These are phyloP conservation scores for Pseudofabraea citricarpa DNA, from an alignment of 2,329 filamentous ascomycete species.

Conservation along the genomic window DNA sequence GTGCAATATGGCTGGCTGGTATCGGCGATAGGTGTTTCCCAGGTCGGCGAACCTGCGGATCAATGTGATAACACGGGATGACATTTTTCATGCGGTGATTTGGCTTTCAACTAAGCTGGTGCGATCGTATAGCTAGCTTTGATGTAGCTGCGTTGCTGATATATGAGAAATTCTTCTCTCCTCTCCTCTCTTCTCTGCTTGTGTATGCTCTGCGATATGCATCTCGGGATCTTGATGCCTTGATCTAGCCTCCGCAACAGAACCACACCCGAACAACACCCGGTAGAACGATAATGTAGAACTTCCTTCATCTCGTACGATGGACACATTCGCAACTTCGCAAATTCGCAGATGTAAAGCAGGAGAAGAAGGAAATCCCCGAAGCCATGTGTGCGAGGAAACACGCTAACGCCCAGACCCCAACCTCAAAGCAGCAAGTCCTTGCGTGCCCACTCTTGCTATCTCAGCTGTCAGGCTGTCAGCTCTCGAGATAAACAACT, in stretches of 20 bases:
- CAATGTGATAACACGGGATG: not conserved
- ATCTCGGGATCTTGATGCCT: too few relatives aligned
- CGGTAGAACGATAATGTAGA: too few relatives aligned
- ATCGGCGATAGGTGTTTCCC: conserved; percentile 3
- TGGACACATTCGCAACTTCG: too few relatives aligned
- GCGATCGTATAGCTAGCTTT: conserved; percentile 3
- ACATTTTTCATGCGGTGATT: not conserved
- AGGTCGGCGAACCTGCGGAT: not conserved
- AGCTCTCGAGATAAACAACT: not conserved
- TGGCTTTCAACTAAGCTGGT: conserved; percentile 5
- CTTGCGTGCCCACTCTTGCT: conserved; percentile 6
- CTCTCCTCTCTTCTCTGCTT: too few relatives aligned
- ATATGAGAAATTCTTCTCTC: conserved; percentile 7
- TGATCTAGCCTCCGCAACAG: too few relatives aligned
- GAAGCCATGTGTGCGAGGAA: not conserved
- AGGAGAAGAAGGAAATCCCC: not conserved
- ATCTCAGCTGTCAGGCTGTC: not conserved
- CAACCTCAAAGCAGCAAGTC: conserved; percentile 10
- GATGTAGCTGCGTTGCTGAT: conserved; percentile 4
- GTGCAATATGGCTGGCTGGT: conserved; percentile 9
- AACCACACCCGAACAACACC: too few relatives aligned
- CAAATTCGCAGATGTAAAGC: not conserved
- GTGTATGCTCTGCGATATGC: too few relatives aligned
- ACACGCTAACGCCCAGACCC: not conserved
- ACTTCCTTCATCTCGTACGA: too few relatives aligned